Evolutionary conservation across 129 eudicot genomes (phyloP).

Genomic region (Flaveria bidentis): DNA sequence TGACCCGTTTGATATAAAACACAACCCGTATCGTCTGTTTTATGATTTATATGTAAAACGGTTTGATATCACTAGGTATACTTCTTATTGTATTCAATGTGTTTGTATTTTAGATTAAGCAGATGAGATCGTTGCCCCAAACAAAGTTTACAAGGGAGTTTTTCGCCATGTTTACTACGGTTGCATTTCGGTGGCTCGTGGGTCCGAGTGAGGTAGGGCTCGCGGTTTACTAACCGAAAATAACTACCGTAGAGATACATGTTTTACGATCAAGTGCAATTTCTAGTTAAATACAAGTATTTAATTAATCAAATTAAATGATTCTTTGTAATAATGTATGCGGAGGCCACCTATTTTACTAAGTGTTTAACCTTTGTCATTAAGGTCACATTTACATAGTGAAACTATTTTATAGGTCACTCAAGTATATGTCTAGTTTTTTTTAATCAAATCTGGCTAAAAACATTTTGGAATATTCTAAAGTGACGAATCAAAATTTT

Average conservation of each 20-base stretch:
- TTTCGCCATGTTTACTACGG: slow-evolving; percentile 64
- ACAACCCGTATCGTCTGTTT: neutral
- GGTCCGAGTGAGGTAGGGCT: slow-evolving; percentile 76
- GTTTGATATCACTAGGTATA: neutral
- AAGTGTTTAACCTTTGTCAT: neutral
- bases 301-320: too few species aligned
- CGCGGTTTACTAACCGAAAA: neutral
- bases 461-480: neutral
- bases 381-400: neutral
- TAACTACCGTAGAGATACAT: neutral
- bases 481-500: neutral
- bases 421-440: neutral
- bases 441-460: neutral
- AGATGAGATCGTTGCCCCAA: slow-evolving; percentile 69
- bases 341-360: too few species aligned
- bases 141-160: slow-evolving; percentile 69
- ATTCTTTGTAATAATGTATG: too few species aligned
- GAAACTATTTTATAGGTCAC: neutral
- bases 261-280: neutral
- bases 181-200: slow-evolving; percentile 79
- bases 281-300: neutral
- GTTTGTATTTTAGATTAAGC: slow-evolving; percentile 21
- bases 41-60: neutral
- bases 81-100: neutral
- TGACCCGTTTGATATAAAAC: neutral